Percentiles rank a stretch among this genome's conserved stretches.
Evolutionary conservation across 805 yeast species (phyloP).

Genomic region (Candida wancherniae): DNA sequence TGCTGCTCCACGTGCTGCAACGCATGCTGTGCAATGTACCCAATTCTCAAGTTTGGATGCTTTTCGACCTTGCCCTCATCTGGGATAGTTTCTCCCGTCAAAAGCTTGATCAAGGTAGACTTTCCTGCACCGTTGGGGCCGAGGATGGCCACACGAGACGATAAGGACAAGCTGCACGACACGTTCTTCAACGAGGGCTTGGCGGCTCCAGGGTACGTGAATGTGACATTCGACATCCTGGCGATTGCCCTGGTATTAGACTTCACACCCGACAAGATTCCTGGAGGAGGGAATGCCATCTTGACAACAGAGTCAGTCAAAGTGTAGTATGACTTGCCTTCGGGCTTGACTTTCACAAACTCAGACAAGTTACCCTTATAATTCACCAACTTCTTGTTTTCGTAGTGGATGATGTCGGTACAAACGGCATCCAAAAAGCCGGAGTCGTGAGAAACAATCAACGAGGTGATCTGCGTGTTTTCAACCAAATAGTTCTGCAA

Average conservation of each 20-base stretch:
- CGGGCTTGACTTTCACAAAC: conserved; percentile 89
- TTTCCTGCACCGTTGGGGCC: conserved; percentile 99
- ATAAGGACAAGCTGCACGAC: conserved; percentile 84
- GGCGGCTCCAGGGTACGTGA: conserved; percentile 82
- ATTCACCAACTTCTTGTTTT: conserved; percentile 88
- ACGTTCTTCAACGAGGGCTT: conserved; percentile 78
- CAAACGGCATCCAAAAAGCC: conserved; percentile 94
- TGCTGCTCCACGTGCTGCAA: conserved; percentile 95
- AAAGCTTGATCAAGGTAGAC: conserved; percentile 86
- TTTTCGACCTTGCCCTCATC: conserved; percentile 87
- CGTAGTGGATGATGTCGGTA: conserved; percentile 95
- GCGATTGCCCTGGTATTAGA: conserved; percentile 93
- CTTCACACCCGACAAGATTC: conserved; percentile 94
- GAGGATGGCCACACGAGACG: conserved; percentile 94
- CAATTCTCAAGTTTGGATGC: conserved; percentile 96
- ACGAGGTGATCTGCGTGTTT: conserved; percentile 84
- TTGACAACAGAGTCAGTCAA: conserved; percentile 87
- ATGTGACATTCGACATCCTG: conserved; percentile 77
- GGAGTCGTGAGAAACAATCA: conserved; percentile 96
- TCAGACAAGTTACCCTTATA: conserved; percentile 94
- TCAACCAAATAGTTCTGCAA: conserved; percentile 78
- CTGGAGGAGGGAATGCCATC: conserved; percentile 99
- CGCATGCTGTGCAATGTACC: conserved; percentile 98
- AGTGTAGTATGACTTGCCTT: conserved; percentile 93
- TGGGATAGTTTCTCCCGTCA: conserved; percentile 90